Evolutionary conservation across 1,139 yeast genomes (phyloP), one percentile per base, ranked within the genome.

Genomic region (Zygosaccharomyces pseudobailii): DNA sequence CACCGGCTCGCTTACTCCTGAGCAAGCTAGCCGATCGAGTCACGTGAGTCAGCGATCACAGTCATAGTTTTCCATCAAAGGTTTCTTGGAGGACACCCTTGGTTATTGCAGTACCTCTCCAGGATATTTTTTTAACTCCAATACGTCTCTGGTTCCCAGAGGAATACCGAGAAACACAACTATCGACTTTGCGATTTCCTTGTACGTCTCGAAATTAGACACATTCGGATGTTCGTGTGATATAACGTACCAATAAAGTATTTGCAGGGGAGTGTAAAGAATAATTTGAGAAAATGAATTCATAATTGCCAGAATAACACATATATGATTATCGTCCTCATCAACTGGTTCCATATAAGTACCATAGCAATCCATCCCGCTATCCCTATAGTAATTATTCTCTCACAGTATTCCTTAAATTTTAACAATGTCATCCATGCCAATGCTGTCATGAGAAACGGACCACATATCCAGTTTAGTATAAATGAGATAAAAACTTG

Each of bases 331-430:
- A 55, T 78, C 80, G 4, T 84, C 85, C n/a, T 67, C 72, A 2
- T 83, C 79, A 20, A 80, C 21, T 76, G 74, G 56, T 76, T 79
- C 85, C 84, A 80, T n/a, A 79, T 62, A 41, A 80, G 63, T 0
- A 79, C 83, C 84, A 80, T 80, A 25, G 84, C 85, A 55, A 80
- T 78, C 58, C 85, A 80, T 49, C 85, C 61, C 3, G 83, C 84
- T 37, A 76, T 55, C 1, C 85, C 85, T 41, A 80, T 78, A 75
- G 80, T 72, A 36, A 80, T 77, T 5, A 80, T 68, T 0, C 85
- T 84, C 31, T 66, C 67, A 44, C 84, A 66, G 46, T 75, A 75
- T 48, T 77, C 84, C 5, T 65, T 66, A 46, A 71, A 58, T 49
- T 78, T 78, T 44, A 77, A 77, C 44, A 80, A 57, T 0, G 73